These are phyloP conservation scores for Cochlearia excelsa DNA, from an alignment of 345 rosid genomes.

Conservation along the genomic window DNA sequence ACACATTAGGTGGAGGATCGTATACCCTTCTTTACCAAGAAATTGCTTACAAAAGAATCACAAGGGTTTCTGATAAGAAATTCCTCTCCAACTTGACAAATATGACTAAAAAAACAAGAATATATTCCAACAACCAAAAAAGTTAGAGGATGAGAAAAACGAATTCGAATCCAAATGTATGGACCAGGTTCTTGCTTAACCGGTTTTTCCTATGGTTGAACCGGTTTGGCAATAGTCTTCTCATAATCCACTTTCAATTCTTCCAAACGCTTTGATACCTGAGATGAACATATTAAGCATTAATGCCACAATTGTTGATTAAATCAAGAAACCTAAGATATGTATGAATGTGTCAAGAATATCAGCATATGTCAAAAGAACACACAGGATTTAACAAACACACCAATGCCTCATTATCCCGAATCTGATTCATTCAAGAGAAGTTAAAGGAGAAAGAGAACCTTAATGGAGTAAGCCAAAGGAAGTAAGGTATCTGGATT, in stretches of 20 bases:
- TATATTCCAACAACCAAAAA: conserved; percentile 22
- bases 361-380: too few relatives aligned
- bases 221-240: conserved; percentile 46
- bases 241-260: conserved; percentile 60
- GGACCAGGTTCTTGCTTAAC: conserved; percentile 11
- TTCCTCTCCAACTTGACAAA: conserved; percentile 31
- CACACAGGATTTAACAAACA: not conserved
- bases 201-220: conserved; percentile 32
- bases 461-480: conserved; percentile 88
- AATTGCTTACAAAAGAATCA: conserved; percentile 20
- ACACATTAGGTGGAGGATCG: conserved; percentile 1
- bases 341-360: too few relatives aligned
- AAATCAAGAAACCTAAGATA: conserved; percentile 6
- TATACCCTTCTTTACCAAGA: conserved; percentile 18
- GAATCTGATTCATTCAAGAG: not conserved
- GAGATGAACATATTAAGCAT: conserved; percentile 1
- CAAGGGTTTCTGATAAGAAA: conserved; percentile 18
- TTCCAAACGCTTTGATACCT: conserved; percentile 77
- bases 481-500: conserved; percentile 84
- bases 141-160: conserved; percentile 13
- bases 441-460: conserved; percentile 22
- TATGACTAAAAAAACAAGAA: conserved; percentile 24
- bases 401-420: not conserved
- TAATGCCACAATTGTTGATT: not conserved
- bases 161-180: conserved; percentile 7